Evolutionary conservation across 345 rosid genomes (phyloP), one percentile per base, ranked within the genome.

Genomic region (Bruguiera gymnorhiza): DNA sequence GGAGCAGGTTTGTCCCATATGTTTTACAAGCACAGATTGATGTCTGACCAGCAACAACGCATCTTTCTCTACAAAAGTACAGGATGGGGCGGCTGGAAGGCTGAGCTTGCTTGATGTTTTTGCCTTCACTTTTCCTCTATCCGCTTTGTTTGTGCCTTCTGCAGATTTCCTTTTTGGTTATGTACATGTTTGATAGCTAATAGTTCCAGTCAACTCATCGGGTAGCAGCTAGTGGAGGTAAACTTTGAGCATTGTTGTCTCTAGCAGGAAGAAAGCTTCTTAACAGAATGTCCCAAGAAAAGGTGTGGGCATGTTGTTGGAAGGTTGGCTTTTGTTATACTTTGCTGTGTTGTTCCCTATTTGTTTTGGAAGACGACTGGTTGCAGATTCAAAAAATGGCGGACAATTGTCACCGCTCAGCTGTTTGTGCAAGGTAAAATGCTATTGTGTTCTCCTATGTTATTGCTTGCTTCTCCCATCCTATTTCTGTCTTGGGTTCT

Each of bases 121-220:
- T 53, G 68, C 62, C 69, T 11, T 65, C 72, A 20, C 66, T 53
- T 66, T 67, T 56, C 60, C 63, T 56, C 52, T 58, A 50, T 62
- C 50, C 55, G 75, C 36, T 29, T 6, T 55, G 37, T 24, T 57
- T 37, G 75, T 34, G 9, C 37, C 37, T 70, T 67, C 58, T 73
- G 65, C 36, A 48, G 67, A 70, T 54, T 55, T 51, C 70, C 73
- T 68, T 76, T 67, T 70, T 68, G 67, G 77, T 69, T 73, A 69
- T 85, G 87, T 81, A 79, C 73, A 83, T 86, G 89, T 78, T 76
- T 75, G 74, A 75, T 81, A 70, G 79, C 81, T 74, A 80, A 81
- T 78, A 73, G 70, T 79, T 83, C 76, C 65, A 74, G 66, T 59
- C 78, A 72, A 78, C 76, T 71, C 68, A 57, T 72, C 77, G 68